Conservation (phyloP, 2,329 filamentous ascomycete species). For the Cordyceps cicadae region DNA sequence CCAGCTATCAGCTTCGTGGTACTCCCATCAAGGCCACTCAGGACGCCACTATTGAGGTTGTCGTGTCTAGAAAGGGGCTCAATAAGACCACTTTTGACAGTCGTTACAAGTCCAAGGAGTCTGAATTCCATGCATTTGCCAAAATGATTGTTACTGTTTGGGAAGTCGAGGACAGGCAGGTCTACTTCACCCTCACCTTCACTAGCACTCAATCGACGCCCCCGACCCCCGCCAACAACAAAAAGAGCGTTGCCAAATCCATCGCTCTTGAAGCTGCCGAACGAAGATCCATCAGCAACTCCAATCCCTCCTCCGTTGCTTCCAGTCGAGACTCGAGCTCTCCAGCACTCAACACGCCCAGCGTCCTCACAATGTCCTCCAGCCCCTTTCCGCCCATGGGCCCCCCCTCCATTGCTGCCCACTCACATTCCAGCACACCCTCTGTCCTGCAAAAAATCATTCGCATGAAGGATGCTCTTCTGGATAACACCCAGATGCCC, state of each 20-base stretch:
- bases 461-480: constrained; percentile 66
- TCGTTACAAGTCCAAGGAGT: constrained; percentile 27
- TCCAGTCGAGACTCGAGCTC: constrained; percentile 42
- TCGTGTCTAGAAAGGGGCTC: constrained; percentile 46
- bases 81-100: constrained; percentile 30
- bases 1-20: constrained; percentile 24
- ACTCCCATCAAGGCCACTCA: constrained; percentile 30
- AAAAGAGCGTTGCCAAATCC: constrained; percentile 31
- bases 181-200: constrained; percentile 68
- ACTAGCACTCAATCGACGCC: constrained; percentile 47
- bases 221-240: constrained; percentile 24
- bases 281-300: constrained; percentile 34
- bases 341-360: constrained; percentile 43
- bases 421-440: constrained; percentile 47
- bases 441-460: constrained; percentile 65
- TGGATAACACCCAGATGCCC: constrained; percentile 67
- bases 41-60: constrained; percentile 60
- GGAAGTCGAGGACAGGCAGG: constrained; percentile 57
- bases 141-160: constrained; percentile 73
- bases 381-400: constrained; percentile 60
- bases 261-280: constrained; percentile 39
- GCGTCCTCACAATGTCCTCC: constrained; percentile 42
- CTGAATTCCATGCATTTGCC: constrained; percentile 44
- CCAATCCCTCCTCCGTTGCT: constrained; percentile 37
- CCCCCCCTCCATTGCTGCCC: constrained; percentile 48